Evolutionary conservation across 2,329 filamentous ascomycete genomes (phyloP), one percentile per base, ranked within the genome.

Genomic region (Penicillium oxalicum): DNA sequence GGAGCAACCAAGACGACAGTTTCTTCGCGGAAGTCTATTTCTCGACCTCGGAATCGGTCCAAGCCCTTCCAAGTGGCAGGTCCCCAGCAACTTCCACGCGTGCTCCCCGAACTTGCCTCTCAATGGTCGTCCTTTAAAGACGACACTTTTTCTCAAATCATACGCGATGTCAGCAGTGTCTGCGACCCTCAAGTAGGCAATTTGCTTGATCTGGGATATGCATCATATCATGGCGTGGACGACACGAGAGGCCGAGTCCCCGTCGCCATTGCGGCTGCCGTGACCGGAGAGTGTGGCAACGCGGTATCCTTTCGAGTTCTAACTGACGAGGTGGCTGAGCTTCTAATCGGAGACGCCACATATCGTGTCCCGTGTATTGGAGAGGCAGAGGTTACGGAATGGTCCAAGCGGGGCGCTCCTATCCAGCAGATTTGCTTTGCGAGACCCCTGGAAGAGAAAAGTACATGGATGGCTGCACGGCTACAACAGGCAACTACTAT

Each of bases 381-480:
- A n/a, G 52, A 63, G 40, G 63, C 68, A 25, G 74, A 77, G 29
- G 64, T 63, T 44, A 69, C 69, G 5, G 71, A 70, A 54, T 83
- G 78, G 78, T 66, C 67, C 29, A 69, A 71, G 28, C 66, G 67
- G 44, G 74, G 73, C 11, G 70, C 72, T 2, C 73, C 77, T 1
- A 74, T 83, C 48, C 75, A 73, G 52, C 79, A 83, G 55, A 61
- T 83, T 3, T 70, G 66, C 56, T 81, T 81, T 59, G 70, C 77
- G 9, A 68, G 72, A 35, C 53, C 65, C 12, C 57, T 73, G 1
- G 70, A 75, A 26, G 65, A 71, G 47, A 64, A 61, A 36, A 56
- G 60, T 13, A 59, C 66, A 5, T 76, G 76, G 53, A 68, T 82
- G 44, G 79, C 78, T 9, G 75, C 76, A 40, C 75, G 80, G 24